Base-by-base conservation (phyloP, 495 filamentous ascomycete genomes). In the Letharia columbiana region DNA sequence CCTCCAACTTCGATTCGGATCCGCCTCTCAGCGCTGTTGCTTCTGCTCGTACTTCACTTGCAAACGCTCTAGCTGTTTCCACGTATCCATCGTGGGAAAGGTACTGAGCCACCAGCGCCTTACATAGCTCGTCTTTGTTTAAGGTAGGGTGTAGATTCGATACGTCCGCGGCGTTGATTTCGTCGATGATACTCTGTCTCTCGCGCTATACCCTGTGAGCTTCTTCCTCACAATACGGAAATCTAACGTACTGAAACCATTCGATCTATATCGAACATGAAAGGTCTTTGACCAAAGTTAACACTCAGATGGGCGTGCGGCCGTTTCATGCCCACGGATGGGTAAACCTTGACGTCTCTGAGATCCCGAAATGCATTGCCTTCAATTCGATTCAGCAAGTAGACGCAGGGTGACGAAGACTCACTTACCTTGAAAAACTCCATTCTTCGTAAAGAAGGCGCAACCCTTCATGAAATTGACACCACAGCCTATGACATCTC, bases 391-490 rank as follows among this genome's bases (percentile, higher is more conserved):
- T 35, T 37, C 31, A 69, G 47, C 73, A 39, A 28, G 15, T 20
- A 31, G n/a, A 35, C 10, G 2, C 12, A 42, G 35, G 57, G n/a
- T 45, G 50, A 49, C 54, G 60, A 61, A 69, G 28, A 59, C 31
- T 15, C 20, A 74, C 83, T 42, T 84, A 91, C 93, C 87, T 68
- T 96, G 74, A 69, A 87, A 82, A 39, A 80, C 75, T 20, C 94
- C 94, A 74, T 99, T 98, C 77, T 92, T 96, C 0, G 94, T 99
- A 74, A 96, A 99, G 73, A 97, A 95, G 15, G 88, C 91, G 68
- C 84, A 85, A n/a, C 87, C 86, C 15, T 86, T 91, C 68, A 88
- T 84, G 73, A 98, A 98, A 73, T 99, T 96, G 54, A 99, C 83
- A 28, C 95, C 91, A 73, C 95, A 98, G 4, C 94, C 94, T 49